Evolutionary conservation across 805 yeast genomes (phyloP), one percentile per base, ranked within the genome.

Genomic region (Kluyveromyces wickerhamii): DNA sequence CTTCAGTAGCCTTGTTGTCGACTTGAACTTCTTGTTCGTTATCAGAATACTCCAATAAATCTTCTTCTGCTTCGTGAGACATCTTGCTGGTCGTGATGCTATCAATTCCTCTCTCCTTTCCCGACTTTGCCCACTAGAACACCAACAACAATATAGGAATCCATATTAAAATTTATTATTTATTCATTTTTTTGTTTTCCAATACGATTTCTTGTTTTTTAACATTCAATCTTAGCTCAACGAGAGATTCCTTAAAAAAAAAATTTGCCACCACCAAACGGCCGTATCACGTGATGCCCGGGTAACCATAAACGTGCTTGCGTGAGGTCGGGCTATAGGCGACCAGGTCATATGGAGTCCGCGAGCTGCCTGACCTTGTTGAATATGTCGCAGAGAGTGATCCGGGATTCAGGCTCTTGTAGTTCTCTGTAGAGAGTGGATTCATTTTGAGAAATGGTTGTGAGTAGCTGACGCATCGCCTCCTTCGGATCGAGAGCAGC

Each of bases 31-130:
- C 80, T 64, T 92, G 97, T 70, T 89, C 98, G 63, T 94, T 83
- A 62, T 92, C 98, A 62, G 96, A 88, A 78, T 92, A 92, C 64
- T 92, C 98, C 67, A 92, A 79, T 62, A 92, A 77, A 74, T 92
- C 98, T 83, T 92, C 98, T 82, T 89, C 97, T 58, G 92, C 94
- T 74, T 83, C 94, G 80, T 84, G 83, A 38, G 95, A 85, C 94
- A 85, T 83, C 34, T 37, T 29, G 19, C 13, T 24, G 28, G 12
- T 18, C 23, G 33, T 24, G n/a, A 10, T 24, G 24, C 15, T 15
- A 15, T 15, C 19, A 25, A 21, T 17, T n/a, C n/a, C n/a, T n/a
- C n/a, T n/a, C n/a, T n/a, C n/a, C n/a, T n/a, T n/a, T n/a, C n/a
- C n/a, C n/a, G n/a, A n/a, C n/a, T n/a, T n/a, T n/a, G n/a, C n/a